Conservation (phyloP, 208 protist species). For the Angomonas deanei region DNA sequence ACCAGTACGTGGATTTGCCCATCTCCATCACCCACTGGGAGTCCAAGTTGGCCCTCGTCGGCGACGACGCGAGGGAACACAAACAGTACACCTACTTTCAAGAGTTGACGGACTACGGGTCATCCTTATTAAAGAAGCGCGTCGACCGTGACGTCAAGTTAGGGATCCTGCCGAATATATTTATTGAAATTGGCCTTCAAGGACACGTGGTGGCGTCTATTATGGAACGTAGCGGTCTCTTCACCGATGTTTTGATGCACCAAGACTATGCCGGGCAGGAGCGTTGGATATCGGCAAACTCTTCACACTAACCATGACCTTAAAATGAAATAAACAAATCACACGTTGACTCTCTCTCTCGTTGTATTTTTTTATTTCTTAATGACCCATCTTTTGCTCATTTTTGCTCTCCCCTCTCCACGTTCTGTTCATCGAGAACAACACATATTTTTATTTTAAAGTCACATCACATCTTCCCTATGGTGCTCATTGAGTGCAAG, state of each 20-base stretch:
- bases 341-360: not conserved
- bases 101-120: slow-evolving; percentile 70
- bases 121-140: slow-evolving; percentile 48
- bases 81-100: slow-evolving; percentile 85
- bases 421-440: not conserved
- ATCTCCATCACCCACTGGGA: slow-evolving; percentile 66
- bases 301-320: slow-evolving; percentile 24
- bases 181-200: slow-evolving; percentile 77
- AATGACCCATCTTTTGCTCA: slow-evolving; percentile 9
- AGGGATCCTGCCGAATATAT: slow-evolving; percentile 46
- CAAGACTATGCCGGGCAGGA: slow-evolving; percentile 67
- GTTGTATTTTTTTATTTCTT: not conserved
- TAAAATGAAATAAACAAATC: not conserved
- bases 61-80: slow-evolving; percentile 52
- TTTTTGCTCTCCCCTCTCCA: slow-evolving; percentile 4
- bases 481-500: slow-evolving; percentile 90
- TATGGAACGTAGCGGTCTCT: slow-evolving; percentile 64
- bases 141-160: slow-evolving; percentile 22
- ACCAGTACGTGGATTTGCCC: slow-evolving; percentile 70
- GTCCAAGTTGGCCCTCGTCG: slow-evolving; percentile 78
- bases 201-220: slow-evolving; percentile 65
- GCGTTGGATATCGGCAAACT: slow-evolving; percentile 73
- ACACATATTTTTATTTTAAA: slow-evolving; percentile 3
- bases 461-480: slow-evolving; percentile 14
- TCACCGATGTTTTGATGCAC: slow-evolving; percentile 63